These are phyloP conservation scores for Nannochloropsis gaditana DNA, from an alignment of 108 stramenopile species.

Conservation along the genomic window DNA sequence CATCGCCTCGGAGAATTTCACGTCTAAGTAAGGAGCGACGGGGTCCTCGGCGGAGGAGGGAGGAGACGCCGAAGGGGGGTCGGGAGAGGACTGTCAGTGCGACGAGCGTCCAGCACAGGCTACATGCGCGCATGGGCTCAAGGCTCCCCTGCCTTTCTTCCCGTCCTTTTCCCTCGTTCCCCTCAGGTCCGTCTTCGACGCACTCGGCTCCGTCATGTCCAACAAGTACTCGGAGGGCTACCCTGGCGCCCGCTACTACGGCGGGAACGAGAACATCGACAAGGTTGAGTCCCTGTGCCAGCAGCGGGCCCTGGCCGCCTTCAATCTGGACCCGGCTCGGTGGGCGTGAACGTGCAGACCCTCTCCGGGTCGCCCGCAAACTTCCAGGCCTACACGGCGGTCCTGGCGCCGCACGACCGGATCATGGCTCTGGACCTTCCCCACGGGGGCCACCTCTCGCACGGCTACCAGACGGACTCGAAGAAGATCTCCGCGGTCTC, in stretches of 20 bases:
- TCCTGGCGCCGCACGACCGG: conserved; percentile 95
- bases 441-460: conserved; percentile 92
- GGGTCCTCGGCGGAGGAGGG: no score
- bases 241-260: conserved; percentile 89
- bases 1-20: conserved; percentile 84
- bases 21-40: conserved; percentile 54
- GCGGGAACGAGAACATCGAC: conserved; percentile 87
- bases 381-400: conserved; percentile 94
- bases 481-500: conserved; percentile 92
- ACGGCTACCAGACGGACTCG: conserved; percentile 91
- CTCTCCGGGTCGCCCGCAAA: conserved; percentile 97
- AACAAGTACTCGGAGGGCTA: conserved; percentile 81
- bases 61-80: no score
- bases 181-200: conserved; percentile 75
- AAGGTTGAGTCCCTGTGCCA: conserved; percentile 89
- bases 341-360: conserved; percentile 74
- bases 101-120: no score
- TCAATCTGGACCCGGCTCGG: conserved; percentile 73
- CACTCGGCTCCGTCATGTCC: conserved; percentile 89
- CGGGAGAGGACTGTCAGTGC: no score
- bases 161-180: neutral
- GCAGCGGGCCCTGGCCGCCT: conserved; percentile 87
- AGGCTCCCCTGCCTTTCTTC: no score
- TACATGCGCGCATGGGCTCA: no score
- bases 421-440: conserved; percentile 97